Conservation (phyloP, 352 stramenopile species). For the Globisporangium viniferum region DNA sequence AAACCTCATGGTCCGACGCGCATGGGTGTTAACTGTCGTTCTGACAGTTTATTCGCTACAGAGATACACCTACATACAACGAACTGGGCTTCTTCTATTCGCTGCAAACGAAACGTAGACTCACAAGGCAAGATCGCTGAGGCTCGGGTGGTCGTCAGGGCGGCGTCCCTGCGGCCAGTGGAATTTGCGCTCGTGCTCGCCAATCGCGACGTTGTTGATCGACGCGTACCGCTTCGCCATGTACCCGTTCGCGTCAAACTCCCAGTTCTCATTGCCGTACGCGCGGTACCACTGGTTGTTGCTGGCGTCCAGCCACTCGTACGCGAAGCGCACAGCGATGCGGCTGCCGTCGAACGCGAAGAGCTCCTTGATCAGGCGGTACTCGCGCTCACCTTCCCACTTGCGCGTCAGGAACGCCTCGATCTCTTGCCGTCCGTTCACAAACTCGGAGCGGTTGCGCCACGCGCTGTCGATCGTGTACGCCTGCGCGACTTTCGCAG, state of each 20-base stretch:
- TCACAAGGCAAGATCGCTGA: conserved; percentile 38
- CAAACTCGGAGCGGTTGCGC: conserved; percentile 84
- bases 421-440: conserved; percentile 74
- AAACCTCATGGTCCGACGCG: no score
- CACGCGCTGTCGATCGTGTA: conserved; percentile 82
- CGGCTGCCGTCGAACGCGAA: conserved; percentile 78
- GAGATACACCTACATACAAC: not conserved
- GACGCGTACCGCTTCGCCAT: conserved; percentile 84
- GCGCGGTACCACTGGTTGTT: conserved; percentile 72
- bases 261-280: conserved; percentile 91
- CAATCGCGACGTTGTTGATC: conserved; percentile 87
- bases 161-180: conserved; percentile 55
- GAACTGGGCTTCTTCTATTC: no score
- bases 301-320: conserved; percentile 68
- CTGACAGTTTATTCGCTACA: not conserved
- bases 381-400: conserved; percentile 73
- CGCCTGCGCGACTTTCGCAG: conserved; percentile 64
- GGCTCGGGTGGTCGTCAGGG: conserved; percentile 36
- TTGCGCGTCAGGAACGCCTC: conserved; percentile 74
- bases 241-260: conserved; percentile 74
- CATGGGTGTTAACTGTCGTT: no score
- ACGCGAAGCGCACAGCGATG: conserved; percentile 88
- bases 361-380: conserved; percentile 89
- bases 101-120: not conserved
- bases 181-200: conserved; percentile 64